Base-by-base conservation (phyloP, 352 stramenopile genomes). In the Globisporangium sylvaticum region DNA sequence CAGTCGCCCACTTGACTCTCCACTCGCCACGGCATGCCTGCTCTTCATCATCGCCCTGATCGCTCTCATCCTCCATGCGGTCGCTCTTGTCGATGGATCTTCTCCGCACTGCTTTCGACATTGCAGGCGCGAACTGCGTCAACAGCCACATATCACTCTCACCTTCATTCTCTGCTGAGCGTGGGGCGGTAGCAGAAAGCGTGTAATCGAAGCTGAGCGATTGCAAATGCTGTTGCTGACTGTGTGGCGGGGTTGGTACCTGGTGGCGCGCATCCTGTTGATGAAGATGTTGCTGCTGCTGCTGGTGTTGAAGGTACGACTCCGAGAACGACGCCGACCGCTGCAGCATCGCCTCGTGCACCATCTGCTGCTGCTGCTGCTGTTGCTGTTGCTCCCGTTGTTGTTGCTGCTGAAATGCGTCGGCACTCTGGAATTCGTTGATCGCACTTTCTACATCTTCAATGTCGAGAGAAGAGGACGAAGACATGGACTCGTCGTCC, bases 401-500 rank as follows among this genome's bases (percentile, higher is more conserved):
- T n/a, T 20, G 37, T 3, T 60, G 66, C 58, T 46, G 20, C 3
- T 34, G 25, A 18, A 56, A 37, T 8, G 61, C 34, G 32, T 18
- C 34, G 9, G 9, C 20, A 3, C 22, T 22, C 22, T 66, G 46
- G 46, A 60, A 61, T 9, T 58, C 46, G 8, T 32, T 66, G 12
- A 31, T 60, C 39, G 25, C 62, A 59, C 54, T 71, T 57, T 39
- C 55, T 9, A 44, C 65, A 6, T 72, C 66, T 42, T 80, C 75
- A 31, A 80, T 76, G 39, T 74, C 76, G 10, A 84, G 57, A 27
- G 68, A 85, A 3, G 80, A 85, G 20, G 68, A 72, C 29, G 78
- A 87, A 22, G 68, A 78, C 80, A 88, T 88, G 58, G 76, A 84
- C 67, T 87, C 80, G 64, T 88, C 80, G 50, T 84, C 78, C 4